A percentile compares a stretch with the other conserved stretches of the same genome.
Evolutionary conservation across 2,329 filamentous ascomycete species (phyloP).

Genomic region (Neophaeococcomyces mojaviensis): DNA sequence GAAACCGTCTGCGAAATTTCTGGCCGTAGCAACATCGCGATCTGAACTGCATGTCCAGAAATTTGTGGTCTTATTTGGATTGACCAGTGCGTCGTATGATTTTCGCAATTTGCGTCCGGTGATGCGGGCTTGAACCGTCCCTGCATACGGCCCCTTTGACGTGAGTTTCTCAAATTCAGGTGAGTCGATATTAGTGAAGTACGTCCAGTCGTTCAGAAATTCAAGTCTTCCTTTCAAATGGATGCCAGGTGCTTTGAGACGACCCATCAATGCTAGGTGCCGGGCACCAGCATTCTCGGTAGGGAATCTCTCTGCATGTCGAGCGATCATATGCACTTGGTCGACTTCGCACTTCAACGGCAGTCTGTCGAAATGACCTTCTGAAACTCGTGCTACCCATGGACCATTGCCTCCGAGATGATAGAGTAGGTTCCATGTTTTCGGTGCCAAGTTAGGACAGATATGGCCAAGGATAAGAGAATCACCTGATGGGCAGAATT

Average conservation of each 20-base stretch:
- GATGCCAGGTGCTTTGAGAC: conserved; percentile 36
- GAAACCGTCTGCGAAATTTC: conserved; percentile 48
- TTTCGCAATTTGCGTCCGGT: conserved; percentile 49
- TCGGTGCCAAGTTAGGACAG: conserved; percentile 4
- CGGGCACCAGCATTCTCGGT: conserved; percentile 43
- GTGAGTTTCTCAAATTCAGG: conserved; percentile 49
- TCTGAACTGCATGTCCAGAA: conserved; percentile 50
- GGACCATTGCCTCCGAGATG: conserved; percentile 50
- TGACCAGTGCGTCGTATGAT: conserved; percentile 44
- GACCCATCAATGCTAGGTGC: conserved; percentile 29
- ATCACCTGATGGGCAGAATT: background rate
- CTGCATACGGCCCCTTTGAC: conserved; percentile 49
- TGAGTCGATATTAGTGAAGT: conserved; percentile 39
- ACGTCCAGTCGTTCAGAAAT: conserved; percentile 49
- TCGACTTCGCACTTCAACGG: conserved; percentile 46
- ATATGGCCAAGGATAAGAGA: background rate
- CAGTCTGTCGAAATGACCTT: conserved; percentile 35
- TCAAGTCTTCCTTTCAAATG: conserved; percentile 43
- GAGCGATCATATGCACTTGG: conserved; percentile 55
- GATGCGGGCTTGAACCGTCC: conserved; percentile 46
- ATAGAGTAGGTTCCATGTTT: conserved; percentile 44
- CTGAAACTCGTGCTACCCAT: conserved; percentile 43
- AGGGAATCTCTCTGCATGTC: conserved; percentile 52
- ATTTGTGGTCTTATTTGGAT: conserved; percentile 22
- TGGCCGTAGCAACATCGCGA: conserved; percentile 51